These are phyloP conservation scores for Lipomyces kockii DNA, from an alignment of 805 yeast species.

Conservation along the genomic window DNA sequence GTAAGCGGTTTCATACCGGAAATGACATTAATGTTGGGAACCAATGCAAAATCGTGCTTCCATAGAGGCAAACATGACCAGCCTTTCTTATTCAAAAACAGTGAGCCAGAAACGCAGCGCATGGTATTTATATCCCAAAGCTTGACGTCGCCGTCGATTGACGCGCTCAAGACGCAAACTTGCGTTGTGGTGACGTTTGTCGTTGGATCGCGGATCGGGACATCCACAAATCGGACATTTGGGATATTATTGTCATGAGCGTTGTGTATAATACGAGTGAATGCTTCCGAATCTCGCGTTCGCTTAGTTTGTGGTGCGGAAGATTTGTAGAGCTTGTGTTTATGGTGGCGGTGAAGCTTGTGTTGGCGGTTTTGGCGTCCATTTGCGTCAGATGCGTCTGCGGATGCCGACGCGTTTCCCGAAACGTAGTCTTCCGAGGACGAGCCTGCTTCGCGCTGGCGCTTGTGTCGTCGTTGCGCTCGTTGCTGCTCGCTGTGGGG, in stretches of 20 bases:
- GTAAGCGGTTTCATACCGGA: conserved; percentile 10
- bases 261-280: conserved; percentile 12
- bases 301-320: conserved; percentile 11
- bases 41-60: conserved; percentile 18
- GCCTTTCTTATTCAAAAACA: conserved; percentile 26
- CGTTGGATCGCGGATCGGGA: conserved; percentile 12
- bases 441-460: not conserved
- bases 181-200: conserved; percentile 2
- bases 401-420: not conserved
- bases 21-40: conserved; percentile 6
- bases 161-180: conserved; percentile 26
- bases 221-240: conserved; percentile 22
- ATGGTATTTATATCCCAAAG: conserved; percentile 45
- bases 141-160: conserved; percentile 41
- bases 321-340: not conserved
- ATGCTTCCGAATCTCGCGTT: conserved; percentile 7
- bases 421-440: not conserved
- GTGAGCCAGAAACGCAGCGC: conserved; percentile 20
- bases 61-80: conserved; percentile 23
- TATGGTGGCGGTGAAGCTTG: not conserved
- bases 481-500: not conserved
- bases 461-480: not conserved
- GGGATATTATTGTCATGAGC: conserved; percentile 35
- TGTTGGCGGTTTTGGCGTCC: not conserved
- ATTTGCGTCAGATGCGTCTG: not conserved